Base-by-base conservation (phyloP, 805 yeast genomes). In the Cyberlindnera lachancei region DNA sequence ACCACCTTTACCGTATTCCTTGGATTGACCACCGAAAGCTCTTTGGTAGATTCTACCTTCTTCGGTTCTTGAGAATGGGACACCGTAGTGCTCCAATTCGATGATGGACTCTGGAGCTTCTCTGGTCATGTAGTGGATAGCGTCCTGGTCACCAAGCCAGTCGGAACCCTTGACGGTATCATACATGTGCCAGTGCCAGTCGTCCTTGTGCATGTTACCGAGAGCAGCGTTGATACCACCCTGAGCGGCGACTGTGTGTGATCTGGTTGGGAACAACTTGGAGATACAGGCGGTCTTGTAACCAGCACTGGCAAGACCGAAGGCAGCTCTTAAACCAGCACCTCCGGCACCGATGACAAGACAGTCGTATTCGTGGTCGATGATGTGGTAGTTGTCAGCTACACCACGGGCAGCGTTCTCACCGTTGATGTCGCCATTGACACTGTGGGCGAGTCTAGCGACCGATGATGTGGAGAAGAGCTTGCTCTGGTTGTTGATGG, bases 171-270 rank as follows among this genome's bases (percentile, higher is more conserved):
- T 90, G 51, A 90, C 97, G 52, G 98, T 90, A 59, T 90, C 98
- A 65, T 92, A 90, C 96, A 90, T 88, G 64, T 90, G 98, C 96
- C 97, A 92, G 63, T 85, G 94, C 98, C 98, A 90, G 68, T 88
- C 88, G 63, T 90, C 98, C 48, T 75, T 71, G 68, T 92, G 97
- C 95, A 90, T 90, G 72, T 90, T 90, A 49, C 97, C 98, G 45
- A 90, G 72, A 19, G 98, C 98, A 46, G 97, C 98, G 55, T 90
- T 90, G 64, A 90, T 92, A 68, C 98, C 98, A 66, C 98, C 98
- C 66, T 90, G 98, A 31, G 98, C 98, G 36, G 97, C 97, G 31
- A 90, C 98, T 15, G 98, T 90, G 60, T 90, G 98, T 14, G 96
- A 88, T 66, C 98, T 82, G 19, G 98, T 90, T 35, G 97, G 98